Base-by-base conservation (phyloP, 2,329 filamentous ascomycete genomes). In the Paecilomyces formosus region DNA sequence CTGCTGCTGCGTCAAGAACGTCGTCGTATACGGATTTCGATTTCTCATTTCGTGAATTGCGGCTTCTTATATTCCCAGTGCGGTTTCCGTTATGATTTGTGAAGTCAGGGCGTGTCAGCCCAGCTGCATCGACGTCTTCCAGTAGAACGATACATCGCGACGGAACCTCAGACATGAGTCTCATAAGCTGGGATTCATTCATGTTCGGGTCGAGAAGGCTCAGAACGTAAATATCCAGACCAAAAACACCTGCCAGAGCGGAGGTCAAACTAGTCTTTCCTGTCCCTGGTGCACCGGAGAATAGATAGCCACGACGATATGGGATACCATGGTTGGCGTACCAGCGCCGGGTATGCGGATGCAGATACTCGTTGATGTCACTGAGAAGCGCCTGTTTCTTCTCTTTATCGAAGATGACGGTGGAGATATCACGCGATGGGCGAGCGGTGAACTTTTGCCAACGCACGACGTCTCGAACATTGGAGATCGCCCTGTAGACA, bases 341-440 rank as follows among this genome's bases (percentile, higher is more conserved):
- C 88, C 88, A 93, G 9, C 81, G 80, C 8, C 89, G 80, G 2
- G 63, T 68, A 13, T 80, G 76, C 0, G 89, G 88, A 57, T 90
- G 84, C 0, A 94, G 78, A 62, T 90, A 93, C 65, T 92, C 88
- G 63, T 89, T 89, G 66, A 93, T 87, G 65, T 94, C 90, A 26
- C 77, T 76, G 9, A 92, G 74, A 3, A 93, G 79, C 31, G 80
- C 78, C 1, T 81, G 76, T 72, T 92, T 93, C 66, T 89, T 82
- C 53, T 79, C 71, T 8, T 80, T 76, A 61, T 90, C 88, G 2
- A 93, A 79, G 1, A 91, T 86, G 0, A 93, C 89, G 0, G 89
- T 92, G 55, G 81, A 79, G 78, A 92, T 88, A 1, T 88, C 86
- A n/a, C 89, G 76, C 1, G 86, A 84, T 0, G 88, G 88, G 1